phyloP scores from a whole-genome alignment of 495 filamentous ascomycete genomes.

The Cryomyces minteri region DNA sequence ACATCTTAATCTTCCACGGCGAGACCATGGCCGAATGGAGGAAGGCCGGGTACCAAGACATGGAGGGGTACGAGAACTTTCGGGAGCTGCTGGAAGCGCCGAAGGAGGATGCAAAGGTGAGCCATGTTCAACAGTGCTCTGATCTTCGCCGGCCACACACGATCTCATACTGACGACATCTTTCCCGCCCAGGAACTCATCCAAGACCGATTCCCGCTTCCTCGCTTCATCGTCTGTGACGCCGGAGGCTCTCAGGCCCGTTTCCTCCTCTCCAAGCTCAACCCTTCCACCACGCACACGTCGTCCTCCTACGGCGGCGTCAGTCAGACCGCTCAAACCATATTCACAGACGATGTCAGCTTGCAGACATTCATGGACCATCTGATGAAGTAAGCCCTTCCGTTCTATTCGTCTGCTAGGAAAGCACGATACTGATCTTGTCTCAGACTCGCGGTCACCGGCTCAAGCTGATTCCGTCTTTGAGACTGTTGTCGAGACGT shows the following conservation, averaged over 20 bases:
- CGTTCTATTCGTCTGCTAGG: background rate
- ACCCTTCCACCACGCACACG: conserved; percentile 96
- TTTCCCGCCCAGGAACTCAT: conserved; percentile 62
- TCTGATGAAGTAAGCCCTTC: conserved; percentile 75
- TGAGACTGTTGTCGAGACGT: no score
- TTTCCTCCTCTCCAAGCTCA: conserved; percentile 94
- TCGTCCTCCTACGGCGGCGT: conserved; percentile 70
- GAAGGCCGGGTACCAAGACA: conserved; percentile 94
- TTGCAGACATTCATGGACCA: conserved; percentile 99
- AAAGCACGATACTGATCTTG: conserved; percentile 1
- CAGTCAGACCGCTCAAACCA: conserved; percentile 84
- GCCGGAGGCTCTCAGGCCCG: conserved; percentile 95
- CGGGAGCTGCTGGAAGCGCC: conserved; percentile 72
- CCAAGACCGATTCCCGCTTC: conserved; percentile 89
- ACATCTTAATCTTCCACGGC: conserved; percentile 97
- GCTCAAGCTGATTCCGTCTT: background rate
- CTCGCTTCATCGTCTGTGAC: conserved; percentile 97
- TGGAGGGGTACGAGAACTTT: conserved; percentile 97
- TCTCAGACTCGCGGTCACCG: background rate
- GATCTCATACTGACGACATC: conserved; percentile 6
- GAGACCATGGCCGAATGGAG: conserved; percentile 98
- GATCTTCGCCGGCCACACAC: background rate
- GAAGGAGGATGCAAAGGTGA: conserved; percentile 92
- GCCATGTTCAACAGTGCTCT: conserved; percentile 12
- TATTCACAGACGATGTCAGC: conserved; percentile 98